These are phyloP conservation scores for Vitis hybrid DNA, from an alignment of 177 flowering plant species.

Conservation along the genomic window DNA sequence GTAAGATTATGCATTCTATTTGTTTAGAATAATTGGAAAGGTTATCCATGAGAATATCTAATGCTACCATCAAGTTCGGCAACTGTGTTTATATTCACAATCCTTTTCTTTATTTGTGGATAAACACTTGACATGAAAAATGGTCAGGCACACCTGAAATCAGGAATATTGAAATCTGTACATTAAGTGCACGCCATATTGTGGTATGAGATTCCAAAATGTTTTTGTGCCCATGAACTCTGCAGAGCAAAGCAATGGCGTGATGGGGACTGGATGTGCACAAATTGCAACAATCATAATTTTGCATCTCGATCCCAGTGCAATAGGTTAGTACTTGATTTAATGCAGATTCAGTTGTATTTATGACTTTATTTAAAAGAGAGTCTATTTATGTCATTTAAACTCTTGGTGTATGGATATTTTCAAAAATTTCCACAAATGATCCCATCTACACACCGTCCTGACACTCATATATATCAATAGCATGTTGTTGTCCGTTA, in stretches of 20 bases:
- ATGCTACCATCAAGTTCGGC: not conserved
- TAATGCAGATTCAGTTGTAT: not conserved
- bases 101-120: not conserved
- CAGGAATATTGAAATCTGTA: not conserved
- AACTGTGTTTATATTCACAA: too few relatives aligned
- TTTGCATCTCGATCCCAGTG: conserved; percentile 84
- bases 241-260: conserved; percentile 94
- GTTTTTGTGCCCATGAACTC: not conserved
- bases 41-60: not conserved
- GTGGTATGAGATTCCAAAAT: not conserved
- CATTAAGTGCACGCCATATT: not conserved
- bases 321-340: conserved; percentile 61
- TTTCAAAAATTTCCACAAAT: not conserved
- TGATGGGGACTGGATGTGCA: conserved; percentile 97
- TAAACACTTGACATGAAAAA: too few relatives aligned
- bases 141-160: too few relatives aligned
- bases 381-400: not conserved
- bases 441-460: not conserved
- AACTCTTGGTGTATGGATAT: not conserved
- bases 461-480: not conserved
- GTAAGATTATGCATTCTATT: conserved; percentile 33
- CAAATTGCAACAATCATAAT: conserved; percentile 90
- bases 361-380: too few relatives aligned
- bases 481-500: too few relatives aligned
- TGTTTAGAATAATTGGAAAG: not conserved